Conservation (phyloP, 2,329 filamentous ascomycete species). For the Beauveria sp. region DNA sequence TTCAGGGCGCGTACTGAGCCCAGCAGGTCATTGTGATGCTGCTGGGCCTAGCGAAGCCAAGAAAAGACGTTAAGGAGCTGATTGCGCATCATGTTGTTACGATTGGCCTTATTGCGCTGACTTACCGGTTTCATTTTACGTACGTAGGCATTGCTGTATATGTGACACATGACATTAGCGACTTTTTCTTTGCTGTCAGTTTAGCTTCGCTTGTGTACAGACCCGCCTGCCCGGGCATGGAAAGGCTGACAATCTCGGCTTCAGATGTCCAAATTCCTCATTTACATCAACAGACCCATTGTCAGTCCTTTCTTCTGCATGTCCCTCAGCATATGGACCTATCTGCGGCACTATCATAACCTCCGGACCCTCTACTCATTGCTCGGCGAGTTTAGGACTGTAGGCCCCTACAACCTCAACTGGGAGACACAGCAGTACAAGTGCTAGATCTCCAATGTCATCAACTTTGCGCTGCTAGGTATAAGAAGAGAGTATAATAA, state of each 20-base stretch:
- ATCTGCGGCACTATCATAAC: slow-evolving; percentile 82
- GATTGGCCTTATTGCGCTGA: slow-evolving; percentile 71
- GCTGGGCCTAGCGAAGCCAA: slow-evolving; percentile 81
- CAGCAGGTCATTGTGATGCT: slow-evolving; percentile 87
- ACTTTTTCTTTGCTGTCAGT: slow-evolving; percentile 82
- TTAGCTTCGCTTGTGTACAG: no score
- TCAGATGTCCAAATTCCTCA: slow-evolving; percentile 66
- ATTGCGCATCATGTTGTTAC: slow-evolving; percentile 89
- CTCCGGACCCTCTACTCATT: slow-evolving; percentile 68
- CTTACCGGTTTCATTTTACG: slow-evolving; percentile 94
- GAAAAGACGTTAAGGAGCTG: slow-evolving; percentile 92
- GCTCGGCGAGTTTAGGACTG: slow-evolving; percentile 65
- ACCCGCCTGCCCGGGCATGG: no score
- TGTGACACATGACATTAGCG: slow-evolving; percentile 87
- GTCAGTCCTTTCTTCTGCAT: slow-evolving; percentile 80
- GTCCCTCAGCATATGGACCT: slow-evolving; percentile 81
- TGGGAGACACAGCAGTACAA: slow-evolving; percentile 75
- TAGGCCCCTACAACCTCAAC: slow-evolving; percentile 68
- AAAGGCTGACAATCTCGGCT: no score
- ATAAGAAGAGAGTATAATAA: no score
- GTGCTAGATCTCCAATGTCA: slow-evolving; percentile 60
- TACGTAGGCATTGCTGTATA: slow-evolving; percentile 92
- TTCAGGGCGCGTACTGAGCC: slow-evolving; percentile 91
- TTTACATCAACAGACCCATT: slow-evolving; percentile 75
- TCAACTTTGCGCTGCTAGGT: slow-evolving; percentile 54